Percentiles rank a stretch among this genome's conserved stretches.
These are phyloP conservation scores for Termitomyces heimii DNA, from an alignment of 768 basidiomycete genomes.

Conservation along the genomic window DNA sequence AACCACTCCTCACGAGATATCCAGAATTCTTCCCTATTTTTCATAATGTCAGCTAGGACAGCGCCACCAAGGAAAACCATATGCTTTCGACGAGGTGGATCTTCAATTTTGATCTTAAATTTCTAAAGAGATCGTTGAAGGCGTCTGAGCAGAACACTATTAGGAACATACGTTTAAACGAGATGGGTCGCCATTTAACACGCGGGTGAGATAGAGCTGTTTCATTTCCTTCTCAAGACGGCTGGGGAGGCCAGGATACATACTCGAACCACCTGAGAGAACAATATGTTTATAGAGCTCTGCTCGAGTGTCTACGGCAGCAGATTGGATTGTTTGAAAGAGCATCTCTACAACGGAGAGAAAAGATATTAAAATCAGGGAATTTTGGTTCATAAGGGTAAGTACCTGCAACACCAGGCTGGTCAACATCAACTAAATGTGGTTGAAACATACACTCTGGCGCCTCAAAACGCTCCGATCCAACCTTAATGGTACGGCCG, in stretches of 20 bases:
- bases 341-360: constrained; percentile 69
- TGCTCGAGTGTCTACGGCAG: constrained; percentile 82
- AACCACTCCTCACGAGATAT: constrained; percentile 92
- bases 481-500: constrained; percentile 94
- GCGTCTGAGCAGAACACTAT: neutral
- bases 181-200: constrained; percentile 76
- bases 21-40: constrained; percentile 92
- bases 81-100: constrained; percentile 96
- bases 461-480: constrained; percentile 96
- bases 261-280: constrained; percentile 94
- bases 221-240: constrained; percentile 99
- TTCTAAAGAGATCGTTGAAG: constrained; percentile 48
- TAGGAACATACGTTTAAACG: constrained; percentile 71
- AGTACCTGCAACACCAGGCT: constrained; percentile 90
- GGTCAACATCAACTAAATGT: constrained; percentile 93
- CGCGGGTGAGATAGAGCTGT: constrained; percentile 92
- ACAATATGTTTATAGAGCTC: constrained; percentile 99
- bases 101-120: constrained; percentile 99
- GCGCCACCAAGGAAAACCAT: constrained; percentile 99
- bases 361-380: neutral
- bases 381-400: neutral
- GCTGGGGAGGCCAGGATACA: constrained; percentile 97
- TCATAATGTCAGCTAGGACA: constrained; percentile 99
- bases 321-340: constrained; percentile 90
- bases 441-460: constrained; percentile 99